phyloP scores from a whole-genome alignment of 345 rosid species.

The Boechera retrofracta region DNA sequence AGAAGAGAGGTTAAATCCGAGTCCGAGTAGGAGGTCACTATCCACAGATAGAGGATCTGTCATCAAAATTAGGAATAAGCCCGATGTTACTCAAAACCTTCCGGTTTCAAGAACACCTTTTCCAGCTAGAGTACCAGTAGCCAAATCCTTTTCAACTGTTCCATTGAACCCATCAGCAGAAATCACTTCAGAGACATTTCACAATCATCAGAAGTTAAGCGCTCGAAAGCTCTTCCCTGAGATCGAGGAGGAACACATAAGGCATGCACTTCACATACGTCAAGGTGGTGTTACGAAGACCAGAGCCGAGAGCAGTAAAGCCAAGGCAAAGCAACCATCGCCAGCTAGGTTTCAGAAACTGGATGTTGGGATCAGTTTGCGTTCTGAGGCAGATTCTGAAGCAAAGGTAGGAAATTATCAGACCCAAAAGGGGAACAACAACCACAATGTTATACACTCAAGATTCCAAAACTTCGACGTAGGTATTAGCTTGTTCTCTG shows the following conservation, averaged over 20 bases:
- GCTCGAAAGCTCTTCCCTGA: constrained; percentile 62
- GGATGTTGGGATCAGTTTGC: constrained; percentile 56
- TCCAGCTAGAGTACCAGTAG: constrained; percentile 81
- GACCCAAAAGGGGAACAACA: constrained; percentile 51
- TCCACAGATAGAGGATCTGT: constrained; percentile 83
- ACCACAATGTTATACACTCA: constrained; percentile 41
- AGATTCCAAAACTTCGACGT: constrained; percentile 59
- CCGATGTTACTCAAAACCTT: constrained; percentile 62
- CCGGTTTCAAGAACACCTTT: constrained; percentile 67
- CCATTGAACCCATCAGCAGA: constrained; percentile 55
- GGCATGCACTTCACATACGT: constrained; percentile 74
- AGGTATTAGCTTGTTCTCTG: constrained; percentile 55
- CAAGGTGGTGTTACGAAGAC: constrained; percentile 78
- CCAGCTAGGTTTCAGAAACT: constrained; percentile 61
- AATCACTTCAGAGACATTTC: constrained; percentile 51
- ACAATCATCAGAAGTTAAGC: constrained; percentile 61
- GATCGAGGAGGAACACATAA: constrained; percentile 78
- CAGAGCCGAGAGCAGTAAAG: constrained; percentile 65
- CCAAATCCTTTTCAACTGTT: constrained; percentile 58
- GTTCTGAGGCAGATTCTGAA: constrained; percentile 51
- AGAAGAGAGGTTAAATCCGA: constrained; percentile 62
- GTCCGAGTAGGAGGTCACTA: constrained; percentile 75
- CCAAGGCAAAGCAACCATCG: constrained; percentile 64
- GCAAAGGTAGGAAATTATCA: constrained; percentile 51
- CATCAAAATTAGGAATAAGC: constrained; percentile 60